A percentile compares a stretch with the other conserved stretches of the same genome.
Conservation (phyloP, 2,329 filamentous ascomycete species). For the Ophiostoma quercus region DNA sequence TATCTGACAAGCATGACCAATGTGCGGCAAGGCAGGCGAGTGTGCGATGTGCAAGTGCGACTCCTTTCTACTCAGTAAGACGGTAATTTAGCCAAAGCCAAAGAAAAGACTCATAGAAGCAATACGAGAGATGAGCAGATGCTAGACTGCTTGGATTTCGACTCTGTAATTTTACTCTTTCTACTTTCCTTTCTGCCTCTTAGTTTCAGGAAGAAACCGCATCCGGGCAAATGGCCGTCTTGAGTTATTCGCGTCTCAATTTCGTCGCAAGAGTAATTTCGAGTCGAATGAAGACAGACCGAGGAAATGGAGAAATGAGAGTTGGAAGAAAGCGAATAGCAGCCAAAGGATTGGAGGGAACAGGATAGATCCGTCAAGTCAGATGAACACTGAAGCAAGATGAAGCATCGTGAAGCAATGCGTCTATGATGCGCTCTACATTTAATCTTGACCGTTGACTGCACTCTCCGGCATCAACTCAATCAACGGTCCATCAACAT, state of each 20-base stretch:
- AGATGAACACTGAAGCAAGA: not conserved
- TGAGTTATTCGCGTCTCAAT: not conserved
- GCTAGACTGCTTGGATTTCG: too few relatives aligned
- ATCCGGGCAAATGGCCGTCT: constrained; percentile 10
- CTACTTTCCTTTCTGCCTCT: not conserved
- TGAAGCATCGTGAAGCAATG: too few relatives aligned
- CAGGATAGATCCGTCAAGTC: not conserved
- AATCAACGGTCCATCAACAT: not conserved
- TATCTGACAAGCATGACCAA: not conserved
- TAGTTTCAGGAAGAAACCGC: not conserved
- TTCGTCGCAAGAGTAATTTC: not conserved
- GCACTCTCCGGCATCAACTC: too few relatives aligned
- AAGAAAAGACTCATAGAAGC: not conserved
- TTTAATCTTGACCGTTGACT: not conserved
- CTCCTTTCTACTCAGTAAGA: not conserved
- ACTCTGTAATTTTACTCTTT: not conserved
- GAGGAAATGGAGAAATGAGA: not conserved
- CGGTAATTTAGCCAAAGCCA: not conserved
- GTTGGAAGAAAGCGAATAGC: not conserved
- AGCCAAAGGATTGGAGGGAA: not conserved
- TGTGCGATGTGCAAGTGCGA: not conserved
- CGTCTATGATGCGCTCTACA: too few relatives aligned
- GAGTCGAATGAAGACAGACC: not conserved
- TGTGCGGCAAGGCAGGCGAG: not conserved
- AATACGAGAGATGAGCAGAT: too few relatives aligned